Percentiles rank a stretch among this genome's conserved stretches.
Conservation (phyloP, 2,329 filamentous ascomycete genomes). For the Rhinocladiella similis region DNA sequence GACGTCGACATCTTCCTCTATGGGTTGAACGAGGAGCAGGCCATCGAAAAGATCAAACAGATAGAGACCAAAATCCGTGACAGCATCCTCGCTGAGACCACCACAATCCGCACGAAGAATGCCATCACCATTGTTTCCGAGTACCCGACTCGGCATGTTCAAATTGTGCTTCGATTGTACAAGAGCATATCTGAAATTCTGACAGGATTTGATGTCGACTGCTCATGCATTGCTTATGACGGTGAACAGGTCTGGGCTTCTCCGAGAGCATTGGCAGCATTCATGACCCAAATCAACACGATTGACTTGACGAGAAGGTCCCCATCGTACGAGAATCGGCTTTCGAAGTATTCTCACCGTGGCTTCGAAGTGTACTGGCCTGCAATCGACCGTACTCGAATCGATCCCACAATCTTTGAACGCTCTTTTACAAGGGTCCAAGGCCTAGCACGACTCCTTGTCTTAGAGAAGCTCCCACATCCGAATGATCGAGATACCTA, state of each 20-base stretch:
- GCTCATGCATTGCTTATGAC: slow-evolving; percentile 77
- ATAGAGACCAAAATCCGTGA: slow-evolving; percentile 76
- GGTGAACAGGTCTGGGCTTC: slow-evolving; percentile 77
- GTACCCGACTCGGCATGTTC: slow-evolving; percentile 79
- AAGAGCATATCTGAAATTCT: slow-evolving; percentile 81
- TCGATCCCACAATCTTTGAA: slow-evolving; percentile 87
- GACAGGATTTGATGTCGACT: slow-evolving; percentile 86
- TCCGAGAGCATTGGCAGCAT: slow-evolving; percentile 74
- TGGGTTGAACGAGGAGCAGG: slow-evolving; percentile 73
- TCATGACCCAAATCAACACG: slow-evolving; percentile 79
- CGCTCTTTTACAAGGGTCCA: slow-evolving; percentile 73
- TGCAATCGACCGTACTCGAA: slow-evolving; percentile 67
- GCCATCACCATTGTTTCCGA: slow-evolving; percentile 82
- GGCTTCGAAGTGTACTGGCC: slow-evolving; percentile 85
- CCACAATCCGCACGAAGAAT: slow-evolving; percentile 81
- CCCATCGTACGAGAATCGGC: slow-evolving; percentile 82
- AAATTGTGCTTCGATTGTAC: slow-evolving; percentile 84
- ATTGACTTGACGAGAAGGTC: slow-evolving; percentile 77
- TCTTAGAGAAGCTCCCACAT: slow-evolving; percentile 76
- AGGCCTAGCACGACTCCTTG: slow-evolving; percentile 74
- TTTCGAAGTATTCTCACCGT: slow-evolving; percentile 81
- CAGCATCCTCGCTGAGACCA: slow-evolving; percentile 78
- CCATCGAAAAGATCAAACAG: slow-evolving; percentile 78
- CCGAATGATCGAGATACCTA: slow-evolving; percentile 68
- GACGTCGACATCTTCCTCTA: slow-evolving; percentile 88